Conservation (phyloP, 2,329 filamentous ascomycete species). For the Arthrobotrys sphaeroides region DNA sequence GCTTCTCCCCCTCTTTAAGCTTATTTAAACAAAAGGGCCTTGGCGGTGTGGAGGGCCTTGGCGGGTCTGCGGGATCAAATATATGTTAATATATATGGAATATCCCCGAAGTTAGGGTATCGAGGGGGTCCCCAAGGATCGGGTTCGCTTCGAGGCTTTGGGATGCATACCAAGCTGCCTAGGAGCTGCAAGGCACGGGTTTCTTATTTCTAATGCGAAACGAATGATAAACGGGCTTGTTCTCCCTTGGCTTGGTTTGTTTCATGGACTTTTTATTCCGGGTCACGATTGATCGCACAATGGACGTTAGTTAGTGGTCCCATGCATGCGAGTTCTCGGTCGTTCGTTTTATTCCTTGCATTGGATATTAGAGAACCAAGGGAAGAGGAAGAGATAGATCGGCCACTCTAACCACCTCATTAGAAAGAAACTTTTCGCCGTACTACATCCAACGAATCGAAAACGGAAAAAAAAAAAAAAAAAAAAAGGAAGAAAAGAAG, state of each 20-base stretch:
- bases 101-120: background rate
- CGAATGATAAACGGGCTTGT: too few relatives aligned
- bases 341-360: background rate
- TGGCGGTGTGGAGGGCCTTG: background rate
- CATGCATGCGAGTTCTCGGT: background rate
- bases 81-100: background rate
- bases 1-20: background rate
- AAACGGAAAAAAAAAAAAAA: too few relatives aligned
- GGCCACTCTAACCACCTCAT: background rate
- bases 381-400: background rate
- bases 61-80: background rate
- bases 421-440: background rate
- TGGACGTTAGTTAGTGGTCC: background rate
- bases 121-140: too few relatives aligned
- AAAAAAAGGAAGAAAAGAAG: too few relatives aligned
- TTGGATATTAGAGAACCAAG: too few relatives aligned
- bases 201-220: background rate
- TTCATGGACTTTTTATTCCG: too few relatives aligned
- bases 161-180: background rate
- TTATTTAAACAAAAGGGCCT: background rate
- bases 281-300: too few relatives aligned
- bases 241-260: too few relatives aligned
- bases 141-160: background rate
- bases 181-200: slow-evolving; percentile 3
- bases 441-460: slow-evolving; percentile 31